Evolutionary conservation across 192 early-diverging fungal genomes (phyloP).

Genomic region (Backusella luteola): DNA sequence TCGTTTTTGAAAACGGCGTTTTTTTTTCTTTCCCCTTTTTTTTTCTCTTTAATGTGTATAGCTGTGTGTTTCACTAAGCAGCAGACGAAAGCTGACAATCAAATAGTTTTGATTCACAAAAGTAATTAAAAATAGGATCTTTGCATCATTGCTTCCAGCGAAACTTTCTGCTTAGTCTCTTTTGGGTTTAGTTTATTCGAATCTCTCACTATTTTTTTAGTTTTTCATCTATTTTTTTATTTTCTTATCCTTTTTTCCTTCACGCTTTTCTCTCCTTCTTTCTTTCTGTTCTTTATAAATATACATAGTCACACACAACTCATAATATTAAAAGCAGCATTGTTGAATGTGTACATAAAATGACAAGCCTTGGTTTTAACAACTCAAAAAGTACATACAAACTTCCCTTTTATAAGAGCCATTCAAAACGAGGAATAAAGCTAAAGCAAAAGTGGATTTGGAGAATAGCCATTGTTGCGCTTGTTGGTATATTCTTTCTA

Average conservation of each 20-base stretch:
- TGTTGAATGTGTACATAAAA: not conserved
- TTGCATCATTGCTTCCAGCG: not conserved
- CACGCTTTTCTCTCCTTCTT: not conserved
- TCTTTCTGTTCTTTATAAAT: not conserved
- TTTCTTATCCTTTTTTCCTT: not conserved
- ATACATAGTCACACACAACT: not conserved
- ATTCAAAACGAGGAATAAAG: constrained; percentile 6
- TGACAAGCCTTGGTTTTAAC: not conserved
- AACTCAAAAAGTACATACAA: constrained; percentile 6
- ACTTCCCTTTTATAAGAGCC: not conserved
- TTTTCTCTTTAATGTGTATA: too few species aligned
- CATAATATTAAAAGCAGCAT: not conserved
- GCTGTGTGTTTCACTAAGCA: not conserved
- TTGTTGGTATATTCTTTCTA: not conserved
- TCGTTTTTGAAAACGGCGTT: not conserved
- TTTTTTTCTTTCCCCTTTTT: too few species aligned
- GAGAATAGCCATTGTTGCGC: not conserved
- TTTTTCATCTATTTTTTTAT: not conserved
- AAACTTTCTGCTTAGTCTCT: not conserved
- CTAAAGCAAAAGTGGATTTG: constrained; percentile 3
- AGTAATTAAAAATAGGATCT: not conserved
- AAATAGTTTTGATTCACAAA: not conserved
- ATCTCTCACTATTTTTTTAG: not conserved
- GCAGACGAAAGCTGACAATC: not conserved
- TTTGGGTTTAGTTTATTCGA: not conserved